phyloP scores from a whole-genome alignment of 2,329 filamentous ascomycete species.

The Aspergillus novoparasiticus region DNA sequence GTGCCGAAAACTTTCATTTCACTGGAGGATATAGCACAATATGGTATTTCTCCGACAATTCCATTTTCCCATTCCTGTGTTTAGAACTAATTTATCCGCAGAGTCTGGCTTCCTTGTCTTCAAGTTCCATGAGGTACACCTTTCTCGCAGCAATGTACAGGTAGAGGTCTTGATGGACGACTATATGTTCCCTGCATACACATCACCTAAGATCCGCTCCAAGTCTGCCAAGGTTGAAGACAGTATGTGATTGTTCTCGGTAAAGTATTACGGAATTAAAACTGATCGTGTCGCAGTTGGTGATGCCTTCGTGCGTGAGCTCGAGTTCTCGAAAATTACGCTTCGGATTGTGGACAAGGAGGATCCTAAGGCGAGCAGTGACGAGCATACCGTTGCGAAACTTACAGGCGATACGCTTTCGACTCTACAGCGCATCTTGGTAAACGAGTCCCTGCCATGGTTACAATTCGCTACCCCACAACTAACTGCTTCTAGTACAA shows the following conservation, averaged over 20 bases:
- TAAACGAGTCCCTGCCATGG: slow-evolving; percentile 49
- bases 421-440: slow-evolving; percentile 83
- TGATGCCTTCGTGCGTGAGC: slow-evolving; percentile 91
- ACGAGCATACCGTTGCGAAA: slow-evolving; percentile 77
- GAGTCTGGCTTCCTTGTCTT: slow-evolving; percentile 94
- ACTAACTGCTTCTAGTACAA: slow-evolving; percentile 67
- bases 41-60: slow-evolving; percentile 55
- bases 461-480: background rate
- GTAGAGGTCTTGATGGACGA: slow-evolving; percentile 93
- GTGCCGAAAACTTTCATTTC: slow-evolving; percentile 76
- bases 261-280: background rate
- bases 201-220: slow-evolving; percentile 72
- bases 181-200: slow-evolving; percentile 87
- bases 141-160: slow-evolving; percentile 73
- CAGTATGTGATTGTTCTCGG: slow-evolving; percentile 49
- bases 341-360: slow-evolving; percentile 81
- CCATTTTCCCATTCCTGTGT: background rate
- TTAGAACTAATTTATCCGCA: slow-evolving; percentile 29
- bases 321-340: slow-evolving; percentile 94
- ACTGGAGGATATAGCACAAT: slow-evolving; percentile 76
- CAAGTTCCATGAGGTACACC: slow-evolving; percentile 85
- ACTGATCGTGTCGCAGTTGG: slow-evolving; percentile 57
- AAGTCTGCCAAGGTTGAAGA: slow-evolving; percentile 79
- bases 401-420: slow-evolving; percentile 82
- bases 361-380: slow-evolving; percentile 67